Base-by-base conservation (phyloP, 1,284 basidiomycete species). In the Ganoderma lucidum region DNA sequence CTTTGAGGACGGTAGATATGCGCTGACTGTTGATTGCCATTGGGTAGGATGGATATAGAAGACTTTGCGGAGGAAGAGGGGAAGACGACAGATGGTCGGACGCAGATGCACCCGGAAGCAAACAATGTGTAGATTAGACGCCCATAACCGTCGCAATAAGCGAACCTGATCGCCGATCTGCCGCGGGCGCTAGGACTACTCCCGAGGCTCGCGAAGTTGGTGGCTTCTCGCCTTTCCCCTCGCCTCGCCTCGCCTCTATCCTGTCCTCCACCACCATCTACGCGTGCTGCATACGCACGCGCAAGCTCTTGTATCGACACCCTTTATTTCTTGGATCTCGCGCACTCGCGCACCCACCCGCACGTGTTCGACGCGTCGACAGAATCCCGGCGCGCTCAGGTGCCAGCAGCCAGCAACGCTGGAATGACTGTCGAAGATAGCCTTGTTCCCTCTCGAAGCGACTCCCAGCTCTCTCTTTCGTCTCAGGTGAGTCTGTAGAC, bases 1-100 rank as follows among this genome's bases (percentile, higher is more conserved):
- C 96, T 51, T 91, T 83, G 55, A 87, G 85, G 5, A 88, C 84
- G 0, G 86, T 79, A 2, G 87, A 85, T 15, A 84, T 67, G 55
- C 58, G 9, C 12, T 8, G 4, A 4, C 48, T 1, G n/a, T 17
- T 64, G 58, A 61, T 30, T 41, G n/a, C 23, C 59, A 61, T 56
- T 28, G n/a, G 56, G 8, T 32, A 58, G 23, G 14, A 35, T 35
- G 35, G 17, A 3, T 17, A 3, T 10, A 28, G 48, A 51, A 51
- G 23, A 8, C 1, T 23, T 51, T 6, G 48, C 19, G 35, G 6
- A 39, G 35, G 56, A 17, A 6, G 56, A 23, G 17, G 32, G 35
- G 56, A 37, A 39, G 8, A 35, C 6, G 23, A 28, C 8, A 45
- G 37, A 56, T 23, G 19, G 30, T 14, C n/a, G 9, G 42, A 42